phyloP scores from a whole-genome alignment of 495 filamentous ascomycete species.

The Neurospora hispaniola region DNA sequence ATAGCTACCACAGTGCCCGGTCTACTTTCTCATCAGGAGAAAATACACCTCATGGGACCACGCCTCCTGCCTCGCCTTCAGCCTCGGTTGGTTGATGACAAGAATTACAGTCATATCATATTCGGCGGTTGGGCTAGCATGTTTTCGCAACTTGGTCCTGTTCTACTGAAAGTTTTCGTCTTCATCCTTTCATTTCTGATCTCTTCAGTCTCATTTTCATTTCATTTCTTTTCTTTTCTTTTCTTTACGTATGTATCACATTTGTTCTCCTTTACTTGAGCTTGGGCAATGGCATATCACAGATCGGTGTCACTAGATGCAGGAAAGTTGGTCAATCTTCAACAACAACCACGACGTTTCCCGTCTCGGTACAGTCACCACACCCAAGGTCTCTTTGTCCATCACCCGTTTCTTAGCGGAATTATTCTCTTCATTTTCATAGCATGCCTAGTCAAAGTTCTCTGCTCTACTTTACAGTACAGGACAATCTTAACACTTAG shows the following conservation, averaged over 20 bases:
- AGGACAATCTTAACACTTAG: background rate
- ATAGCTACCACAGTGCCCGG: background rate
- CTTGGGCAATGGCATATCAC: background rate
- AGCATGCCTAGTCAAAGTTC: background rate
- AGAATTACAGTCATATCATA: background rate
- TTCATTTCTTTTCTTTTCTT: background rate
- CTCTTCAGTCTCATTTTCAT: background rate
- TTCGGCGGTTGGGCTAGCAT: background rate
- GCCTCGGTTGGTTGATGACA: background rate
- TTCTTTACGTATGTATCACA: background rate
- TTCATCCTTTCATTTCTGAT: background rate
- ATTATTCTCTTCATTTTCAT: background rate
- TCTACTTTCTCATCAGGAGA: constrained; percentile 1
- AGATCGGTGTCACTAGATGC: background rate
- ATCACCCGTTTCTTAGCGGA: background rate
- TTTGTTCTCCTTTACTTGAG: background rate
- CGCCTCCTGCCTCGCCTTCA: background rate
- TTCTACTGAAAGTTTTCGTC: background rate
- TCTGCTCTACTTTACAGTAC: background rate
- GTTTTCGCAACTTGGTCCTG: background rate
- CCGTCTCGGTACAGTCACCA: background rate
- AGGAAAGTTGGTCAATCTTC: background rate
- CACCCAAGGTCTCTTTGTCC: background rate
- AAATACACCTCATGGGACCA: background rate
- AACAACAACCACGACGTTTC: background rate